Base-by-base conservation (phyloP, 208 protist genomes). In the Crithidia sp. region DNA sequence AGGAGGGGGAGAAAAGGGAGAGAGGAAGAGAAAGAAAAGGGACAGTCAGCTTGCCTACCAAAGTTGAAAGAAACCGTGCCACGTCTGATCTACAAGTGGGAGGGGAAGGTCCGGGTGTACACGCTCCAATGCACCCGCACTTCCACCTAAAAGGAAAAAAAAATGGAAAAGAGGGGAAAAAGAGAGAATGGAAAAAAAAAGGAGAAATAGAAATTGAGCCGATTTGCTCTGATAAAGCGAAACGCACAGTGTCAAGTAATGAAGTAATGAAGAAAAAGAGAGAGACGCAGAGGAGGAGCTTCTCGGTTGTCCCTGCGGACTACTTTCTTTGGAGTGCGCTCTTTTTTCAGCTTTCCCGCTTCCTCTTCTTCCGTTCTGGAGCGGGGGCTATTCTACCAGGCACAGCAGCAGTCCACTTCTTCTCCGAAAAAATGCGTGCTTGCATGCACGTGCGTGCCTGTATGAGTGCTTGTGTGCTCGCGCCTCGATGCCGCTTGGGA, bases 11-110 rank as follows among this genome's bases (percentile, higher is more conserved):
- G 39, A 17, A 62, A 55, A 58, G 45, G 17, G 57, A 45, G 60
- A 69, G 44, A 73, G 43, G 16, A 65, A 60, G 59, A 28, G 37
- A 45, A 52, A 50, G 47, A 37, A 43, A 59, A 65, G n/a, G 53
- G 17, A 28, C 28, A 28, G 28, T 28, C 28, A 28, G 28, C 28
- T 28, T 28, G 28, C 28, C 28, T 28, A 28, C 28, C 28, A 28
- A 28, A 1, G 1, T 28, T 28, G 28, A 28, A 28, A 28, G 28
- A 28, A 28, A 28, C 28, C 28, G 28, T 28, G 28, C 28, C 28
- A 28, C 28, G 28, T 28, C 28, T 28, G 28, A 28, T 28, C 28
- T 28, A 28, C 28, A 28, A 28, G 28, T 28, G 28, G 28, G 28
- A 28, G 28, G 28, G 28, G 28, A 28, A 28, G 28, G 28, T 28